These are phyloP conservation scores for Tylopilus intermedius DNA, from an alignment of 768 basidiomycete species.

Conservation along the genomic window DNA sequence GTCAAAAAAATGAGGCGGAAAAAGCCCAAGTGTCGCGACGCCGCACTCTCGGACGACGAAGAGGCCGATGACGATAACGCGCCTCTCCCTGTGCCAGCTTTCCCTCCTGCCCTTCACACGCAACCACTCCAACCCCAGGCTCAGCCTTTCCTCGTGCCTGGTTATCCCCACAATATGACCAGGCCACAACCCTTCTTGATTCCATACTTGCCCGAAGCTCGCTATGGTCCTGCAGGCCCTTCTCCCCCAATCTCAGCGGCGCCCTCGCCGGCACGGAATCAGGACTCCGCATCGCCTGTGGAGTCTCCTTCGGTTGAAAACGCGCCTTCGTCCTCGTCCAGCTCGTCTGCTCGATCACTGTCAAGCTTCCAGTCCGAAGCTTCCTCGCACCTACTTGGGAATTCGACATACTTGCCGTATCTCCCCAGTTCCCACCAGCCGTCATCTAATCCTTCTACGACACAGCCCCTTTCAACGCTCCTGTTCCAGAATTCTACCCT, in stretches of 20 bases:
- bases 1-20: slow-evolving; percentile 38
- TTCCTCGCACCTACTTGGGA: slow-evolving; percentile 11
- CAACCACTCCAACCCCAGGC: background rate
- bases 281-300: slow-evolving; percentile 10
- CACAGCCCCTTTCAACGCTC: slow-evolving; percentile 3
- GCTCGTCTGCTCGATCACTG: slow-evolving; percentile 6
- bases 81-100: background rate
- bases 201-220: slow-evolving; percentile 25
- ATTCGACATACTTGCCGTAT: background rate
- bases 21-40: slow-evolving; percentile 20
- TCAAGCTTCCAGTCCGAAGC: slow-evolving; percentile 14
- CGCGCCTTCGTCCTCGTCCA: slow-evolving; percentile 13
- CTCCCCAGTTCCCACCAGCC: slow-evolving; percentile 12
- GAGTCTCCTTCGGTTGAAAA: background rate
- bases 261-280: slow-evolving; percentile 38
- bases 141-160: background rate
- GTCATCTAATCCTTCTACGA: slow-evolving; percentile 7
- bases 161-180: background rate
- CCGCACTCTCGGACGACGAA: slow-evolving; percentile 3
- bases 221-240: slow-evolving; percentile 38
- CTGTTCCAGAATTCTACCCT: slow-evolving; percentile 3
- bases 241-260: slow-evolving; percentile 51
- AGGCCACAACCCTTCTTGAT: slow-evolving; percentile 20
- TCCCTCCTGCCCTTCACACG: background rate
- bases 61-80: background rate